Conservation (phyloP, 176 grass and related monocot genomes). For the Oropetium thomaeum region DNA sequence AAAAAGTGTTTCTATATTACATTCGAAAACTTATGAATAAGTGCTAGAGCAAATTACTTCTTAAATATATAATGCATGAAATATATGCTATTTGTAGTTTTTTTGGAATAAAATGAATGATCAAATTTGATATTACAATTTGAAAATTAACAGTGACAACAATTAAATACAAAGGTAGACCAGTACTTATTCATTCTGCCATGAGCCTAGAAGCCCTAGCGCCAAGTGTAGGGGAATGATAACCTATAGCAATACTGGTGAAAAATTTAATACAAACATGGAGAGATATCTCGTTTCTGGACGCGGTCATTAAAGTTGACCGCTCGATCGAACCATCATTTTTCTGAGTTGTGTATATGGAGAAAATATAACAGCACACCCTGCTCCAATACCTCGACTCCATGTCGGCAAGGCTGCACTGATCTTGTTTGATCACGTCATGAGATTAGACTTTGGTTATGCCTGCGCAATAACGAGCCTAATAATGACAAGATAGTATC, state of each 20-base stretch:
- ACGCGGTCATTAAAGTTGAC: background rate
- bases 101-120: too few relatives aligned
- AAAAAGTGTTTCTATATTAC: too few relatives aligned
- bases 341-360: background rate
- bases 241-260: background rate
- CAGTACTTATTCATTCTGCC: too few relatives aligned
- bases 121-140: too few relatives aligned
- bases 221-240: constrained; percentile 17
- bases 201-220: background rate
- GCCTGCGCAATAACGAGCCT: background rate
- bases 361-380: background rate
- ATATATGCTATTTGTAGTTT: too few relatives aligned
- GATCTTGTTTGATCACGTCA: background rate
- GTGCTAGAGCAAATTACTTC: too few relatives aligned
- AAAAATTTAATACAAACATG: too few relatives aligned
- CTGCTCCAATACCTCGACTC: constrained; percentile 12
- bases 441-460: constrained; percentile 13
- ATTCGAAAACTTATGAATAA: too few relatives aligned
- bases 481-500: constrained; percentile 16
- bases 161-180: too few relatives aligned
- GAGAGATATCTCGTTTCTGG: constrained; percentile 8
- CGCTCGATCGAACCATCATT: background rate
- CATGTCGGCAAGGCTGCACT: constrained; percentile 3
- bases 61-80: too few relatives aligned
- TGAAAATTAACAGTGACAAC: too few relatives aligned